phyloP scores from a whole-genome alignment of 371 early-diverging fungal genomes.

The Mortierella sp. region DNA sequence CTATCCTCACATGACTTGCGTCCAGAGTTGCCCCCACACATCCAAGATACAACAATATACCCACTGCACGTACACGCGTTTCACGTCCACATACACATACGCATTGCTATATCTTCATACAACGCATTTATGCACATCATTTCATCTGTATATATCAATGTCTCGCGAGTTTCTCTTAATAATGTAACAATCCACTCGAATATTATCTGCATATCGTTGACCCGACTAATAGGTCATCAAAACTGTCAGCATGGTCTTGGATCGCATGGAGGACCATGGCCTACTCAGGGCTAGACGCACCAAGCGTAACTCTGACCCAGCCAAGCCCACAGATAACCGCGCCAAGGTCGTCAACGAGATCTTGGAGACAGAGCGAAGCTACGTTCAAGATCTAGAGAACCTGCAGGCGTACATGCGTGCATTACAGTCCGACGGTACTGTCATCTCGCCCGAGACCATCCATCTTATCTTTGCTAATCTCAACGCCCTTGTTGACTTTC shows the following conservation, averaged over 20 bases:
- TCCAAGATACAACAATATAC: too few relatives aligned
- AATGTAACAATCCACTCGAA: too few relatives aligned
- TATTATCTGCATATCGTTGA: background rate
- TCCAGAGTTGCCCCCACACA: too few relatives aligned
- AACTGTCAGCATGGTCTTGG: slow-evolving; percentile 77
- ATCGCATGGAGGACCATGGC: slow-evolving; percentile 76
- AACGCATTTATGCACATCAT: too few relatives aligned
- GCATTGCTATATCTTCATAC: too few relatives aligned
- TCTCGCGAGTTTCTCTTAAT: too few relatives aligned
- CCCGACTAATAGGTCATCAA: slow-evolving; percentile 64
- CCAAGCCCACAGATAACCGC: slow-evolving; percentile 83
- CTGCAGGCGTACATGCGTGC: slow-evolving; percentile 83
- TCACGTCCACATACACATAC: too few relatives aligned
- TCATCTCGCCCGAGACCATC: slow-evolving; percentile 74
- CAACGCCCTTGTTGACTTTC: slow-evolving; percentile 93
- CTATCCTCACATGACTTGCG: too few relatives aligned
- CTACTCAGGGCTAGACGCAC: slow-evolving; percentile 64
- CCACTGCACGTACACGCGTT: too few relatives aligned
- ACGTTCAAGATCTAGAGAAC: slow-evolving; percentile 89
- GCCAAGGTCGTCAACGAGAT: slow-evolving; percentile 90
- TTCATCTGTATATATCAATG: too few relatives aligned
- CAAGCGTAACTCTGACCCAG: slow-evolving; percentile 66
- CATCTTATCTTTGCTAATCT: slow-evolving; percentile 93
- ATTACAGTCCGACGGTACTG: slow-evolving; percentile 54
- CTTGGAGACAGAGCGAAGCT: slow-evolving; percentile 94